phyloP scores from a whole-genome alignment of 2,329 filamentous ascomycete genomes.

The Helicocarpus griseus region DNA sequence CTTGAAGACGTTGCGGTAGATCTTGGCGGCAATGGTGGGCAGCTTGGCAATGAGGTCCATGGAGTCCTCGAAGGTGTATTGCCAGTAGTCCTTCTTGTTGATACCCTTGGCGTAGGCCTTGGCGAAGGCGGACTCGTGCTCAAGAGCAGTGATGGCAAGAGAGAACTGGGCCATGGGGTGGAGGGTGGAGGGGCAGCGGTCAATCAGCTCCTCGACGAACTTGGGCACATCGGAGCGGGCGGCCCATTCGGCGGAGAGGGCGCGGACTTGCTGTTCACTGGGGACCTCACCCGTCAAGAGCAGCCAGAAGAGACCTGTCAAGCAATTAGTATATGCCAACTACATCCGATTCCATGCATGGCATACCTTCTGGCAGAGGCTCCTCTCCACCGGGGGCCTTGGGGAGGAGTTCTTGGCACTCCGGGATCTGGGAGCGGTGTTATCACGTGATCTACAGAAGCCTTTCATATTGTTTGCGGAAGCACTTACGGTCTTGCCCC shows the following conservation, averaged over 20 bases:
- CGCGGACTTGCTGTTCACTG: constrained; percentile 94
- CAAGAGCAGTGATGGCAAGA: constrained; percentile 90
- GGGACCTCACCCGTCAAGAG: constrained; percentile 97
- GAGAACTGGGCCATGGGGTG: constrained; percentile 99
- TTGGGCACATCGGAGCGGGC: constrained; percentile 94
- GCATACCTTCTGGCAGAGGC: constrained; percentile 81
- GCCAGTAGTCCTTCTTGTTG: constrained; percentile 99
- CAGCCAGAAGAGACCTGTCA: constrained; percentile 91
- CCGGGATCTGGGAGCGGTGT: constrained; percentile 58
- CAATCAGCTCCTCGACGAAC: constrained; percentile 98
- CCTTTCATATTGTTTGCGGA: neutral
- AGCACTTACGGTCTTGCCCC: constrained; percentile 73
- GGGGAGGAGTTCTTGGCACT: constrained; percentile 95
- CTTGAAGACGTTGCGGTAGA: constrained; percentile 99
- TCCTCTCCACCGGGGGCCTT: constrained; percentile 95
- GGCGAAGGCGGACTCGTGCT: constrained; percentile 95
- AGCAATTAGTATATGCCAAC: constrained; percentile 7
- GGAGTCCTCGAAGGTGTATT: constrained; percentile 97
- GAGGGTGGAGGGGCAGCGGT: constrained; percentile 96
- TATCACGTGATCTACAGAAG: constrained; percentile 12
- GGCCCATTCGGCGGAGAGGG: constrained; percentile 97
- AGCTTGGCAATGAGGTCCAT: constrained; percentile 99
- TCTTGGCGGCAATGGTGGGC: constrained; percentile 91
- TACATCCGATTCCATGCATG: constrained; percentile 1
- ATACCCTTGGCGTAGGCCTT: constrained; percentile 99